Conservation (phyloP, 2,329 filamentous ascomycete species). For the Aureobasidium sp. region DNA sequence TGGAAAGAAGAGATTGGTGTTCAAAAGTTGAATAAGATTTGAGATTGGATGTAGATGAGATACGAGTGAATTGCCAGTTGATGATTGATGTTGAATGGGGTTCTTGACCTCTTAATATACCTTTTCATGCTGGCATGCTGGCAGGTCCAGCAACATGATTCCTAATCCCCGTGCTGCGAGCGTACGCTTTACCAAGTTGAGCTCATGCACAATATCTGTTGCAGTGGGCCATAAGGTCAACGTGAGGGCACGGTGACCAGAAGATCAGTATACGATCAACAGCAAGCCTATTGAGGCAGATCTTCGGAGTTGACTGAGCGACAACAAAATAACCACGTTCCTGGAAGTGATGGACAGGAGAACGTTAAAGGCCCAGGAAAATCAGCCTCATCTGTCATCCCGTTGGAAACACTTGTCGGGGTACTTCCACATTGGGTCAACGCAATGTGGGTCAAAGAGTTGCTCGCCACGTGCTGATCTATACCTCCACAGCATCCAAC, state of each 20-base stretch:
- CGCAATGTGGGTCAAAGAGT: not conserved
- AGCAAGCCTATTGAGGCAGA: not conserved
- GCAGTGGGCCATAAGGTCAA: not conserved
- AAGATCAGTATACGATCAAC: not conserved
- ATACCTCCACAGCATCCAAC: not conserved
- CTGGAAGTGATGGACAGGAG: not conserved
- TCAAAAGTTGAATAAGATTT: not conserved
- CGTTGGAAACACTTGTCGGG: not conserved
- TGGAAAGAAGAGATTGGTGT: not conserved
- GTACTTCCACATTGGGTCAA: not conserved
- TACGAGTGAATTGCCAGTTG: not conserved
- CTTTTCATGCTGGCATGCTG: not conserved
- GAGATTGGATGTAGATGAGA: not conserved
- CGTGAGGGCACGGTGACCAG: not conserved
- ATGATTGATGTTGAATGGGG: not conserved
- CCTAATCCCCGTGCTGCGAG: not conserved
- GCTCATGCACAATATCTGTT: not conserved
- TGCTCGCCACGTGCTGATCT: not conserved
- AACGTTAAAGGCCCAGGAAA: not conserved
- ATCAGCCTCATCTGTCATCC: not conserved
- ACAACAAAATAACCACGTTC: not conserved
- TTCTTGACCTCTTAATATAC: not conserved
- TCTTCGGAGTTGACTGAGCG: not conserved
- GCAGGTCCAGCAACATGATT: not conserved
- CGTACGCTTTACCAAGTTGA: not conserved